phyloP scores from a whole-genome alignment of 2,329 filamentous ascomycete genomes.

The Claviceps cyperi region DNA sequence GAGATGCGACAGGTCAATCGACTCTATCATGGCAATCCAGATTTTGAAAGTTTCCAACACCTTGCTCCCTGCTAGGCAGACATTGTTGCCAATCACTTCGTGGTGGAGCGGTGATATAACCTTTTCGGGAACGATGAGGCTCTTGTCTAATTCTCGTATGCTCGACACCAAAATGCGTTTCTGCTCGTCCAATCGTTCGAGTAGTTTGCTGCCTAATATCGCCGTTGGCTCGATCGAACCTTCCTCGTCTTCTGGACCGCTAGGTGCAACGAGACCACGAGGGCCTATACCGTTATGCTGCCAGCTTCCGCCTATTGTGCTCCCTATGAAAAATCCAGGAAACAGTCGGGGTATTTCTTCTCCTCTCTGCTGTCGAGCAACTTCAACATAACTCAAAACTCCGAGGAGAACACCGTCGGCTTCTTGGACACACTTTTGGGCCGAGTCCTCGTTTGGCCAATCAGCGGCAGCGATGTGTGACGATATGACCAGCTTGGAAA shows the following conservation, averaged over 20 bases:
- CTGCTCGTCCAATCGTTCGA: slow-evolving; percentile 75
- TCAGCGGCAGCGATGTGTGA: slow-evolving; percentile 95
- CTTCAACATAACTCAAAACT: slow-evolving; percentile 91
- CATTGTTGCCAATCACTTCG: slow-evolving; percentile 63
- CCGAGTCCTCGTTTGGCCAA: slow-evolving; percentile 86
- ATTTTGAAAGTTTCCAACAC: slow-evolving; percentile 81
- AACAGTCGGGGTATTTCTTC: slow-evolving; percentile 87
- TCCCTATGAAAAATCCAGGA: slow-evolving; percentile 84
- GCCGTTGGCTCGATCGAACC: slow-evolving; percentile 55
- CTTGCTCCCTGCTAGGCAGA: slow-evolving; percentile 64
- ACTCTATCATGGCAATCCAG: slow-evolving; percentile 83
- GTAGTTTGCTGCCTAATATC: slow-evolving; percentile 57
- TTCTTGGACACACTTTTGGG: slow-evolving; percentile 89
- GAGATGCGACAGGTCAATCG: slow-evolving; percentile 72
- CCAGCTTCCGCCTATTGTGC: slow-evolving; percentile 76
- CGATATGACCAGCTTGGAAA: slow-evolving; percentile 96
- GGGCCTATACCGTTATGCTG: slow-evolving; percentile 53
- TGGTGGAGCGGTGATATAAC: slow-evolving; percentile 68
- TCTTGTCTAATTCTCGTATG: slow-evolving; percentile 77
- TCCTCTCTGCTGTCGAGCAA: slow-evolving; percentile 81
- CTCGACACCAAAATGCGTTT: slow-evolving; percentile 75
- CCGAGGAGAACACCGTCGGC: slow-evolving; percentile 92
- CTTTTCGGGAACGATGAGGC: slow-evolving; percentile 62
- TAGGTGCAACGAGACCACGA: slow-evolving; percentile 60
- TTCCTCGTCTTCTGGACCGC: slow-evolving; percentile 78